Conservation (phyloP, 352 stramenopile species). For the Pythium phragmiticola region DNA sequence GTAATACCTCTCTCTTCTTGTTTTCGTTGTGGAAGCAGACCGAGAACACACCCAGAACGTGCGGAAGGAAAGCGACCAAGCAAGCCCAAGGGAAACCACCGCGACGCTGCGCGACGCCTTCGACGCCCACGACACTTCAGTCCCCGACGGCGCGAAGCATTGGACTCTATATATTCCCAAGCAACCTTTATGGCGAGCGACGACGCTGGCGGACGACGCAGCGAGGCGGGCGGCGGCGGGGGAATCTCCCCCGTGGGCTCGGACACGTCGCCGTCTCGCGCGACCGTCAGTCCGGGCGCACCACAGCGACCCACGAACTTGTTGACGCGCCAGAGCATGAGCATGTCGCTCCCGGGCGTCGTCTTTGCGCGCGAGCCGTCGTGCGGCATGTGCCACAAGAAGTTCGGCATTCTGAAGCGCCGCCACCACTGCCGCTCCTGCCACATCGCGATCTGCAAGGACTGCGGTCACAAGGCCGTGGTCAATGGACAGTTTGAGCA, state of each 20-base stretch:
- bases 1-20: constrained; percentile 9
- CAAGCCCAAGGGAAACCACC: constrained; percentile 12
- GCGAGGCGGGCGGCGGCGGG: constrained; percentile 8
- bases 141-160: neutral
- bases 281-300: constrained; percentile 13
- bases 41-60: constrained; percentile 22
- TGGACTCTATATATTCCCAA: too few species aligned
- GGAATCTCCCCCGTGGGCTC: constrained; percentile 16
- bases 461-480: constrained; percentile 77
- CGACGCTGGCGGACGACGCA: constrained; percentile 20
- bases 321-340: constrained; percentile 24
- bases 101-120: constrained; percentile 1
- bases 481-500: constrained; percentile 58
- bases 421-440: constrained; percentile 85
- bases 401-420: constrained; percentile 78
- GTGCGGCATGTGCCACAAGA: constrained; percentile 73
- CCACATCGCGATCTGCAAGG: constrained; percentile 83
- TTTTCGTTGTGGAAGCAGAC: constrained; percentile 14
- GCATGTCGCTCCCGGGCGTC: constrained; percentile 36
- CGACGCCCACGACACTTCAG: neutral
- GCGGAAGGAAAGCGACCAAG: constrained; percentile 1
- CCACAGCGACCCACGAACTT: constrained; percentile 23
- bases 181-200: constrained; percentile 19
- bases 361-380: constrained; percentile 70
- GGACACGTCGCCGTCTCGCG: constrained; percentile 12